Conservation (phyloP, 345 rosid genomes). For the Pugionium dolabratum region DNA sequence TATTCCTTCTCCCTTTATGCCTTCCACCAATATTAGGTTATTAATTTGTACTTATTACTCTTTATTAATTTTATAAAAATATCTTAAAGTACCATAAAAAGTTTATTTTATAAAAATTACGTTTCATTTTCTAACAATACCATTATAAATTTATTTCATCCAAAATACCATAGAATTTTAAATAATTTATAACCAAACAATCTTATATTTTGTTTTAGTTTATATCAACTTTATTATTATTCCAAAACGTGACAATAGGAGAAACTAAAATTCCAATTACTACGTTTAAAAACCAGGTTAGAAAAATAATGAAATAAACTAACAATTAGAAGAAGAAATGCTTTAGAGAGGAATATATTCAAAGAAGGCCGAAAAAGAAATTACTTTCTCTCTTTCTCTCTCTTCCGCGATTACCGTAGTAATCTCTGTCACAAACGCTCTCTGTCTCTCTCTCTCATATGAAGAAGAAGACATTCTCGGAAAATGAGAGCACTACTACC, state of each 20-base stretch:
- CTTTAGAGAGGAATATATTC: constrained; percentile 33
- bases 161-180: no score
- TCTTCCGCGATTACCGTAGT: constrained; percentile 38
- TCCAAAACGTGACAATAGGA: no score
- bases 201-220: no score
- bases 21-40: not conserved
- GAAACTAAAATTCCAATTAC: no score
- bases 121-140: no score
- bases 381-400: constrained; percentile 5
- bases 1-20: constrained; percentile 38
- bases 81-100: no score
- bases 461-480: constrained; percentile 13
- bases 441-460: constrained; percentile 2
- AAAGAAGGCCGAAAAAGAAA: constrained; percentile 14
- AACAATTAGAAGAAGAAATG: not conserved
- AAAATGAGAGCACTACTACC: constrained; percentile 12
- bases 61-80: not conserved
- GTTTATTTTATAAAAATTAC: no score
- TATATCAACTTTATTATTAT: no score
- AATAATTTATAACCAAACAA: no score
- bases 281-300: no score
- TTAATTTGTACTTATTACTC: not conserved
- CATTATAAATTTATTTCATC: no score
- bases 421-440: constrained; percentile 35
- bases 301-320: no score